phyloP scores from a whole-genome alignment of 805 yeast species.

The Lachancea thermotolerans region DNA sequence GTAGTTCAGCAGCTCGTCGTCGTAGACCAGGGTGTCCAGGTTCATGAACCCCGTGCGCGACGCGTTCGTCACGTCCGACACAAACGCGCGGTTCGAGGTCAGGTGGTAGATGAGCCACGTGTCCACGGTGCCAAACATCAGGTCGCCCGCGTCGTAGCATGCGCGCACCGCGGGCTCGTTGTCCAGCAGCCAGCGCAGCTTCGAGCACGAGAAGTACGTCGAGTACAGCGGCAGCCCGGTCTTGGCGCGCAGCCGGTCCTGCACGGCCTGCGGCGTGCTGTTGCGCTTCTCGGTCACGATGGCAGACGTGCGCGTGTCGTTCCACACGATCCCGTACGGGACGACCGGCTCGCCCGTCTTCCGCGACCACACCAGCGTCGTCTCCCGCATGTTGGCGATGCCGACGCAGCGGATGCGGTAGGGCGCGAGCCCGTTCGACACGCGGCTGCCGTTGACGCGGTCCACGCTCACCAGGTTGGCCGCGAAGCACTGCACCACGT shows the following conservation, averaged over 20 bases:
- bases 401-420: constrained; percentile 71
- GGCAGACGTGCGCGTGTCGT: constrained; percentile 79
- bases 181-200: constrained; percentile 82
- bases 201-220: constrained; percentile 87
- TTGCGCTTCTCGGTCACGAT: constrained; percentile 58
- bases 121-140: constrained; percentile 92
- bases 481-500: constrained; percentile 73
- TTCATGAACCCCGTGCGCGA: constrained; percentile 88
- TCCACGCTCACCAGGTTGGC: constrained; percentile 54
- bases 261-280: constrained; percentile 45
- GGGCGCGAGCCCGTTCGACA: constrained; percentile 40
- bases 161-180: constrained; percentile 60
- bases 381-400: constrained; percentile 93
- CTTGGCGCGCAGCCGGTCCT: constrained; percentile 51
- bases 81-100: constrained; percentile 61
- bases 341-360: constrained; percentile 75
- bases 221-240: constrained; percentile 79
- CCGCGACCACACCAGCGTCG: constrained; percentile 82
- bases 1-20: constrained; percentile 62
- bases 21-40: constrained; percentile 67
- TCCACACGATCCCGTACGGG: constrained; percentile 88
- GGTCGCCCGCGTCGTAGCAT: constrained; percentile 66
- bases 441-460: constrained; percentile 45
- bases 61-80: constrained; percentile 88
- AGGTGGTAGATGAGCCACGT: constrained; percentile 87